These are phyloP conservation scores for Stagonosporopsis vannaccii DNA, from an alignment of 2,329 filamentous ascomycete genomes.

Conservation along the genomic window DNA sequence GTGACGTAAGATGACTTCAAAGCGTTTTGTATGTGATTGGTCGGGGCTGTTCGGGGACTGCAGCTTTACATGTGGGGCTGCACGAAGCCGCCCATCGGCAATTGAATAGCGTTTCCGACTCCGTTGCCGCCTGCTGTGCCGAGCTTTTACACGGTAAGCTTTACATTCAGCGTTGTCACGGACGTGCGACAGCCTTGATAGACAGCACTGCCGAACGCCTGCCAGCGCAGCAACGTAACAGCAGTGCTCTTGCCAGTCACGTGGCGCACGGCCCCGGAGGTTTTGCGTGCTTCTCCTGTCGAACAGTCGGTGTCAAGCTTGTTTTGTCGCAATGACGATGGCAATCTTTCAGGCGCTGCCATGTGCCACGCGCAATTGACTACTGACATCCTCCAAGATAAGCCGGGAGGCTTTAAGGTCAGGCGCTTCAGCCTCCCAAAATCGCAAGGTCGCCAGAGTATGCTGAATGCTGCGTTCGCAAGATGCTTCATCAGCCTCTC, in stretches of 20 bases:
- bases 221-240: too few species aligned
- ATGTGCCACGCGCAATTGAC: background rate
- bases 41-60: constrained; percentile 7
- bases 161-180: too few species aligned
- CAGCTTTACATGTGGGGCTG: background rate
- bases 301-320: too few species aligned
- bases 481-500: background rate
- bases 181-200: too few species aligned
- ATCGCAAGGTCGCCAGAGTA: constrained; percentile 21
- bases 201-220: too few species aligned
- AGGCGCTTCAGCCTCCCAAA: constrained; percentile 28
- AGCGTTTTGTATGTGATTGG: background rate
- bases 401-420: constrained; percentile 18
- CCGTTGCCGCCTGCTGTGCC: background rate
- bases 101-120: background rate
- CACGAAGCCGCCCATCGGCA: constrained; percentile 1
- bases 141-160: too few species aligned
- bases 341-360: background rate
- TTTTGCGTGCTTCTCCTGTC: too few species aligned
- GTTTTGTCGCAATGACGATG: background rate
- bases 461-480: constrained; percentile 11
- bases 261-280: too few species aligned
- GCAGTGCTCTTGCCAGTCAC: too few species aligned
- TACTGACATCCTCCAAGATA: constrained; percentile 5
- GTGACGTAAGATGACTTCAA: background rate